Conservation (phyloP, 306 rosid genomes). For the Glycyrrhiza uralensis region DNA sequence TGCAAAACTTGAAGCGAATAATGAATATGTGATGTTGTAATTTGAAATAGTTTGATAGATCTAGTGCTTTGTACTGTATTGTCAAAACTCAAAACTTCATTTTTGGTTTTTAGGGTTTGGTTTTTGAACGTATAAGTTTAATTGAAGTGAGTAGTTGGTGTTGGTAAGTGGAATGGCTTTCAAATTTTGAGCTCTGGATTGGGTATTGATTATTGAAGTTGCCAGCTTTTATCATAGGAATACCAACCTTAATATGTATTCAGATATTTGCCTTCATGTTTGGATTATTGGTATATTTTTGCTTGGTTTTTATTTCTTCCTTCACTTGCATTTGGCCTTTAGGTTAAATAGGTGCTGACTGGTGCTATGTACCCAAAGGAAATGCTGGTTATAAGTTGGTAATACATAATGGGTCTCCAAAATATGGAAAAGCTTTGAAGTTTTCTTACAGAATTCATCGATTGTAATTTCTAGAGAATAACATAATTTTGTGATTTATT, state of each 20-base stretch:
- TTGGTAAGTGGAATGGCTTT: too few relatives aligned
- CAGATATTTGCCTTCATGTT: neutral
- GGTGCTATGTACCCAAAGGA: neutral
- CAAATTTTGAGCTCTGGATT: too few relatives aligned
- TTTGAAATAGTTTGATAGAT: constrained; percentile 9
- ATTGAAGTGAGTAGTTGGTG: neutral
- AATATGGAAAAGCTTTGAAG: neutral
- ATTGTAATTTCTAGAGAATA: neutral
- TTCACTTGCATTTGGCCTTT: neutral
- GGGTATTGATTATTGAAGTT: neutral
- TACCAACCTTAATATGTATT: neutral
- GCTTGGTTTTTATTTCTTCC: neutral
- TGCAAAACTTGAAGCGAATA: neutral
- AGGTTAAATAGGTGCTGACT: neutral
- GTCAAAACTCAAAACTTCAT: neutral
- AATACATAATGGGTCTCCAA: neutral
- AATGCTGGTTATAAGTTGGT: neutral
- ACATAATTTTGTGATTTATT: neutral
- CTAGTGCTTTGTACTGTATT: neutral
- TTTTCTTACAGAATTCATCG: neutral
- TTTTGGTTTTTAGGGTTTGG: neutral
- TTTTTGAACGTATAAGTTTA: neutral
- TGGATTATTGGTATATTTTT: neutral
- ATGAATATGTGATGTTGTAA: neutral
- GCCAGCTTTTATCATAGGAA: neutral